These are phyloP conservation scores for Pseudozyma tsukubaensis DNA, from an alignment of 1,284 basidiomycete species.

Conservation along the genomic window DNA sequence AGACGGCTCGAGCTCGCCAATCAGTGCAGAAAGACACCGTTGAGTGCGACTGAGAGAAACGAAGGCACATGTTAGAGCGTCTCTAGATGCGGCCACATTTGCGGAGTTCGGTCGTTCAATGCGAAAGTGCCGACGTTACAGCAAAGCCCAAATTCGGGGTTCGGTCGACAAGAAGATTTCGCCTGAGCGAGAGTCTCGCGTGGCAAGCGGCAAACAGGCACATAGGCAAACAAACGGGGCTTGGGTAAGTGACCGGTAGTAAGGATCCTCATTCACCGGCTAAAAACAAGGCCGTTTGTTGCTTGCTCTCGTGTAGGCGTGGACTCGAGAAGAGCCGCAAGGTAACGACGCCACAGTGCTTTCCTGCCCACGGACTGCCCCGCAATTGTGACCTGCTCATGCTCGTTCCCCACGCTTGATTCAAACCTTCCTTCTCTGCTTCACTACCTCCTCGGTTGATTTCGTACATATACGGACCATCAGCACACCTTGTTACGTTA, in stretches of 20 bases:
- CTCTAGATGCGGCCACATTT: constrained; percentile 14
- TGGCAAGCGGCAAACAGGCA: background rate
- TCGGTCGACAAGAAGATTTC: too few relatives aligned
- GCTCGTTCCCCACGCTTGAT: too few relatives aligned
- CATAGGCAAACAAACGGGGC: background rate
- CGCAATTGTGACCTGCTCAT: too few relatives aligned
- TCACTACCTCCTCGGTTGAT: background rate
- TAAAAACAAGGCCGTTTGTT: constrained; percentile 6
- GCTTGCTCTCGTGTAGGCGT: too few relatives aligned
- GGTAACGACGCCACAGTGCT: too few relatives aligned
- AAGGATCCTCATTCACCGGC: constrained; percentile 7
- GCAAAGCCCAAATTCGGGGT: background rate
- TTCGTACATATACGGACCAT: constrained; percentile 12
- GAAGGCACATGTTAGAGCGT: background rate
- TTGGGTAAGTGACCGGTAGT: constrained; percentile 10
- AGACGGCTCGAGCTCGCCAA: too few relatives aligned
- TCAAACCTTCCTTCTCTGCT: background rate
- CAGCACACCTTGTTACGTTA: too few relatives aligned
- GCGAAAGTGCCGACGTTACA: constrained; percentile 27
- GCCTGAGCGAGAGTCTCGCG: background rate
- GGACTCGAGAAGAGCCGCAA: too few relatives aligned
- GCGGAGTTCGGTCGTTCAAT: constrained; percentile 31
- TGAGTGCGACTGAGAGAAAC: background rate
- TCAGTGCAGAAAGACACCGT: too few relatives aligned
- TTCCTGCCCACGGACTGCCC: too few relatives aligned